Percentiles rank a stretch among this genome's conserved stretches.
Conservation (phyloP, 2,329 filamentous ascomycete species). For the Alternaria gansuensis region DNA sequence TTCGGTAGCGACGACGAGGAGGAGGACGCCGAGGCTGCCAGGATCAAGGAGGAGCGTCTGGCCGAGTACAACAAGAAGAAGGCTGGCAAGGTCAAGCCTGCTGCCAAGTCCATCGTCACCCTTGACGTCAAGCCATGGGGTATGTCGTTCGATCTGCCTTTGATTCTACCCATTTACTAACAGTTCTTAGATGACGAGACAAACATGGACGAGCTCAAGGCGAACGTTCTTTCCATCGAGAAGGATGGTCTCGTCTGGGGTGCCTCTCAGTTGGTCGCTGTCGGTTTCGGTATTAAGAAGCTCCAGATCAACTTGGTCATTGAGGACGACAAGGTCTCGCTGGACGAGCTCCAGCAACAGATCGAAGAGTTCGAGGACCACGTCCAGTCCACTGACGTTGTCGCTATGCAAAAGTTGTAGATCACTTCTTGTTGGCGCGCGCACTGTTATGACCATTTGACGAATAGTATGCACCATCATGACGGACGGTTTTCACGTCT, state of each 20-base stretch:
- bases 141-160: slow-evolving; percentile 61
- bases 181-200: slow-evolving; percentile 80
- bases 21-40: slow-evolving; percentile 74
- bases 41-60: slow-evolving; percentile 86
- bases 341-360: slow-evolving; percentile 84
- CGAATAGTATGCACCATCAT: slow-evolving; percentile 31
- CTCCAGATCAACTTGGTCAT: slow-evolving; percentile 98
- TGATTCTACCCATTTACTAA: slow-evolving; percentile 28
- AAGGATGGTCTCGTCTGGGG: slow-evolving; percentile 97
- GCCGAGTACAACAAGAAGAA: slow-evolving; percentile 98
- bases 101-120: slow-evolving; percentile 95
- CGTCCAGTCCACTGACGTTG: slow-evolving; percentile 94
- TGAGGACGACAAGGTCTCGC: slow-evolving; percentile 94
- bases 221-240: slow-evolving; percentile 80
- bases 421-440: slow-evolving; percentile 19
- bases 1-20: slow-evolving; percentile 90
- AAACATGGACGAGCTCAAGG: slow-evolving; percentile 83
- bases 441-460: slow-evolving; percentile 24
- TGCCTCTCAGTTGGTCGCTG: slow-evolving; percentile 84
- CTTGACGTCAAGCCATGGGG: slow-evolving; percentile 99
- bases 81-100: slow-evolving; percentile 87
- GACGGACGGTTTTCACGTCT: slow-evolving; percentile 46
- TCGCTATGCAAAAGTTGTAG: slow-evolving; percentile 62
- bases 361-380: slow-evolving; percentile 91
- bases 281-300: slow-evolving; percentile 99